Conservation (phyloP, 768 basidiomycete species). For the Hypholoma fasciculare region DNA sequence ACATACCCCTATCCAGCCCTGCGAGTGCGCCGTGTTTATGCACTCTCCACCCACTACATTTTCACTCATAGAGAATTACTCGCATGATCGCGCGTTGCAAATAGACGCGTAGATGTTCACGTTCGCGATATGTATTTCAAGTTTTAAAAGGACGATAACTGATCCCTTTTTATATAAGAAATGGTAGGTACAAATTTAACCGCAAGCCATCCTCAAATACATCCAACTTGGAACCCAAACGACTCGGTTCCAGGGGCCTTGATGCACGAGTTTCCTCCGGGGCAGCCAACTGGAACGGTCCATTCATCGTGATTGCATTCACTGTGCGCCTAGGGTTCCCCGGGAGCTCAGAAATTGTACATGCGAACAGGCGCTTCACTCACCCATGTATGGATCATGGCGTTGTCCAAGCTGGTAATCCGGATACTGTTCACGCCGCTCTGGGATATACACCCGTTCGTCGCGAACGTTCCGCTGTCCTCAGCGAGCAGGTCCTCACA, state of each 20-base stretch:
- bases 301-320: not conserved
- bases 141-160: too few species aligned
- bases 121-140: too few species aligned
- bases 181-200: too few species aligned
- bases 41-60: too few species aligned
- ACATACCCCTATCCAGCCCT: too few species aligned
- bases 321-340: too few species aligned
- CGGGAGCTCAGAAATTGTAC: too few species aligned
- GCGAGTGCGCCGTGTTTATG: too few species aligned
- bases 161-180: too few species aligned
- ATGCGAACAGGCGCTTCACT: not conserved
- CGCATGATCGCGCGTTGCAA: too few species aligned
- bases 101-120: too few species aligned
- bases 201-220: not conserved
- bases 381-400: not conserved
- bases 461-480: not conserved
- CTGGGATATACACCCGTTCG: not conserved
- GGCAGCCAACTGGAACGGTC: not conserved
- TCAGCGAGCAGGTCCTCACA: not conserved
- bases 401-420: not conserved
- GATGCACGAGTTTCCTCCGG: not conserved
- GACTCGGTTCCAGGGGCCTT: not conserved
- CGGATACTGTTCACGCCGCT: not conserved
- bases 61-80: too few species aligned
- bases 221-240: not conserved